Percentiles rank a stretch among this genome's conserved stretches.
phyloP scores from a whole-genome alignment of 2,329 filamentous ascomycete species.

The Aureobasidium zeae region DNA sequence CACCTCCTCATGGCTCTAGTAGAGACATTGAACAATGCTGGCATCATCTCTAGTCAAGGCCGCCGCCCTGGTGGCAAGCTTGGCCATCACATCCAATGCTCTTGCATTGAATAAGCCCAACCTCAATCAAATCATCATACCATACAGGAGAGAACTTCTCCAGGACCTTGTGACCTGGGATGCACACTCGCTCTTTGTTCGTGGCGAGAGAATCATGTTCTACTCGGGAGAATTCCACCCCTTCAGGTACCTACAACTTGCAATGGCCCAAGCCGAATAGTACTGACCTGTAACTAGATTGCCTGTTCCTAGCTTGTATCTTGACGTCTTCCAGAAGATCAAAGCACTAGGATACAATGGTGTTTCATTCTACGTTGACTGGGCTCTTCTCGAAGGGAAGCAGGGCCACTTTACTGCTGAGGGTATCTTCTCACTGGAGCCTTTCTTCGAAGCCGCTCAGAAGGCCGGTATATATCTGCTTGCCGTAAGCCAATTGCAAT shows the following conservation, averaged over 20 bases:
- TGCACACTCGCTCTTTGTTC: constrained; percentile 55
- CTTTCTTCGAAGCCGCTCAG: constrained; percentile 66
- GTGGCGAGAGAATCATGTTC: constrained; percentile 60
- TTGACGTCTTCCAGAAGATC: constrained; percentile 74
- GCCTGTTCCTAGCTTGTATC: constrained; percentile 53
- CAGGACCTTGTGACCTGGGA: constrained; percentile 62
- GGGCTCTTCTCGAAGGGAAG: constrained; percentile 68
- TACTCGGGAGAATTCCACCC: constrained; percentile 69
- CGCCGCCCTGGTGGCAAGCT: constrained; percentile 20
- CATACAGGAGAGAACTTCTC: constrained; percentile 41
- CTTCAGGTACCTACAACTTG: constrained; percentile 32
- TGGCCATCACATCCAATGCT: constrained; percentile 25
- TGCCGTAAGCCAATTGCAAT: constrained; percentile 34
- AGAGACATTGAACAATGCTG: constrained; percentile 19
- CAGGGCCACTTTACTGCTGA: constrained; percentile 60
- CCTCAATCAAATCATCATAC: constrained; percentile 40
- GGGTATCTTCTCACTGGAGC: constrained; percentile 62
- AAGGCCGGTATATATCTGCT: constrained; percentile 69
- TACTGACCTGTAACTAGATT: constrained; percentile 32
- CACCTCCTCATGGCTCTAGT: neutral
- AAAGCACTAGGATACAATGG: constrained; percentile 71
- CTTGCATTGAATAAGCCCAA: constrained; percentile 40
- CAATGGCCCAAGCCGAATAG: neutral
- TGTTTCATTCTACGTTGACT: constrained; percentile 71
- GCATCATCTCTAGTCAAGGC: constrained; percentile 22